Conservation (phyloP, 768 basidiomycete genomes). For the Termitomyces sp. region DNA sequence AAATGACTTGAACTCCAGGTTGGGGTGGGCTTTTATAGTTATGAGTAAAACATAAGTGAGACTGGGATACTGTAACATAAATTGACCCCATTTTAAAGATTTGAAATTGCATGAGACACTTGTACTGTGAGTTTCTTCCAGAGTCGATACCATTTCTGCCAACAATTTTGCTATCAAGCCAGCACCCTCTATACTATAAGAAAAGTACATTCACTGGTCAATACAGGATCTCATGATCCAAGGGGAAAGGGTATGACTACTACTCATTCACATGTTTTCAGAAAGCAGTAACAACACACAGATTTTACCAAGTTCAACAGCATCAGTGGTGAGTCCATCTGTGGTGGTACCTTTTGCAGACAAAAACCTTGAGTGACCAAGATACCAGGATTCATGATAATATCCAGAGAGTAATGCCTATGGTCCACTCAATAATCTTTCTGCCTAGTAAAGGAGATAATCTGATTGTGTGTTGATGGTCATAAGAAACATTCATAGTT, state of each 20-base stretch:
- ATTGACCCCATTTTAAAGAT: no score
- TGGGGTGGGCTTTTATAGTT: no score
- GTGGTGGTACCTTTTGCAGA: slow-evolving; percentile 71
- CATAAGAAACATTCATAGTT: not conserved
- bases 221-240: slow-evolving; percentile 81
- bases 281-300: slow-evolving; percentile 10
- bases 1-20: no score
- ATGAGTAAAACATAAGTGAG: no score
- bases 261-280: slow-evolving; percentile 11
- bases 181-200: slow-evolving; percentile 75
- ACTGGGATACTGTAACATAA: no score
- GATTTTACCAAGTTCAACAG: slow-evolving; percentile 82
- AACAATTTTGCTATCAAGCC: slow-evolving; percentile 57
- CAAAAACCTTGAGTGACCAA: slow-evolving; percentile 60
- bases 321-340: slow-evolving; percentile 78
- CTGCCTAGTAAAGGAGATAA: no score
- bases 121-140: no score
- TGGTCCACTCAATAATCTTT: no score
- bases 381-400: not conserved
- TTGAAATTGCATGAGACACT: no score
- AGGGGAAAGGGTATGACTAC: slow-evolving; percentile 62
- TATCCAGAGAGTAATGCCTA: not conserved
- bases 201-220: slow-evolving; percentile 73
- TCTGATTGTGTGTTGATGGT: not conserved
- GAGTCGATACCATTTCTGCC: no score